Percentiles rank a stretch among this genome's conserved stretches.
These are phyloP conservation scores for Fusarium sambucinum DNA, from an alignment of 2,329 filamentous ascomycete species.

Conservation along the genomic window DNA sequence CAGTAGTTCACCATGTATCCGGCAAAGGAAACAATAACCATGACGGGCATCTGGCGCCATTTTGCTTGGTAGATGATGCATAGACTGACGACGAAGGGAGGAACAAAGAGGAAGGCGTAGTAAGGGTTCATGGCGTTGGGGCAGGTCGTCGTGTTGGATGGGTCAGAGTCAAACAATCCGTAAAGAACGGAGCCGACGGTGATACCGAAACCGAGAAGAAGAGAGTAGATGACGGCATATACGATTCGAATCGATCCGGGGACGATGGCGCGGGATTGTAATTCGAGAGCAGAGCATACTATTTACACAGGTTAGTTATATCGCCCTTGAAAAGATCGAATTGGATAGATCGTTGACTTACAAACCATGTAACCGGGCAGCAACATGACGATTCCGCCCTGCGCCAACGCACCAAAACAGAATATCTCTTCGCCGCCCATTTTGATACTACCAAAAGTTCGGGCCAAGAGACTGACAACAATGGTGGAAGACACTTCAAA, in stretches of 20 bases:
- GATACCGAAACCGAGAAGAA: slow-evolving; percentile 79
- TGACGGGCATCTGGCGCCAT: slow-evolving; percentile 82
- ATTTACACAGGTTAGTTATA: background rate
- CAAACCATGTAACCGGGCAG: slow-evolving; percentile 73
- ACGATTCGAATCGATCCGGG: slow-evolving; percentile 80
- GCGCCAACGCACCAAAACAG: slow-evolving; percentile 74
- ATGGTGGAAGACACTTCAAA: slow-evolving; percentile 74
- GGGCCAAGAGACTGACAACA: slow-evolving; percentile 71
- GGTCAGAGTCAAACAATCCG: slow-evolving; percentile 68
- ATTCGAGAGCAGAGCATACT: slow-evolving; percentile 67
- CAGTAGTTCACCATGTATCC: slow-evolving; percentile 85
- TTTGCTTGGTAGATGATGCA: slow-evolving; percentile 84
- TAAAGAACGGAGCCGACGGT: slow-evolving; percentile 75
- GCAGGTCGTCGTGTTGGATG: slow-evolving; percentile 61
- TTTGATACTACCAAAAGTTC: slow-evolving; percentile 71
- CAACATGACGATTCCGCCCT: slow-evolving; percentile 74
- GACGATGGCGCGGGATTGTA: slow-evolving; percentile 76
- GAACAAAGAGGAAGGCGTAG: slow-evolving; percentile 77
- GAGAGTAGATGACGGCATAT: slow-evolving; percentile 79
- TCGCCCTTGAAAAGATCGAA: background rate
- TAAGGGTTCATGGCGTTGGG: slow-evolving; percentile 57
- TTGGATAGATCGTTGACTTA: slow-evolving; percentile 46
- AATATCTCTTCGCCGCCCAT: slow-evolving; percentile 60
- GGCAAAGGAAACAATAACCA: slow-evolving; percentile 78
- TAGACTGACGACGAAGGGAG: slow-evolving; percentile 78